Conservation (phyloP, 2,329 filamentous ascomycete species). For the Neophaeococcomyces aloes region DNA sequence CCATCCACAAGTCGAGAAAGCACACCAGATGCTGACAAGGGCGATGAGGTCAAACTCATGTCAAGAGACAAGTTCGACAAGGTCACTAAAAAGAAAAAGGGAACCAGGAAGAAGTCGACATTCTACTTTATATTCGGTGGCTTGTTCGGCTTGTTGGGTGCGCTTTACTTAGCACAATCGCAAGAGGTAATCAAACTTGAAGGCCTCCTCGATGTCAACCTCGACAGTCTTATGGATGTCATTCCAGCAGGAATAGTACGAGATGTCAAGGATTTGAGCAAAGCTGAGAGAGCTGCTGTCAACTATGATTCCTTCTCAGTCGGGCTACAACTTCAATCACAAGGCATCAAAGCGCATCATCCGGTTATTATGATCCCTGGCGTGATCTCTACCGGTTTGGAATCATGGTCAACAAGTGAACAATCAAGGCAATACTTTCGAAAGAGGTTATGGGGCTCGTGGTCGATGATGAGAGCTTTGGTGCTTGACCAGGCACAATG, state of each 20-base stretch:
- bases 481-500: conserved; percentile 87
- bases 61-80: conserved; percentile 38
- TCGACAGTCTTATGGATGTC: conserved; percentile 78
- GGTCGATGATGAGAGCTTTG: conserved; percentile 96
- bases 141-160: conserved; percentile 78
- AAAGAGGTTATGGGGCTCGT: conserved; percentile 91
- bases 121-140: conserved; percentile 82
- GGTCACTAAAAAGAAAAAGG: conserved; percentile 24
- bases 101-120: conserved; percentile 61
- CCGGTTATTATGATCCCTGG: conserved; percentile 96
- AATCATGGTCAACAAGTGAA: conserved; percentile 90
- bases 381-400: conserved; percentile 91
- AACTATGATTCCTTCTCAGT: conserved; percentile 92
- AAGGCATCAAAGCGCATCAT: conserved; percentile 72
- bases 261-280: conserved; percentile 79
- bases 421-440: conserved; percentile 81
- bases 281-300: conserved; percentile 76
- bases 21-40: conserved; percentile 16
- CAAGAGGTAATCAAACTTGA: conserved; percentile 86
- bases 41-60: conserved; percentile 42
- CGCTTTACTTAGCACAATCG: conserved; percentile 78
- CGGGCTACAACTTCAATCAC: conserved; percentile 66
- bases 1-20: conserved; percentile 19
- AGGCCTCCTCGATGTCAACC: conserved; percentile 56
- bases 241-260: conserved; percentile 75